Evolutionary conservation across 306 rosid species (phyloP).

Genomic region (Acacia crassicarpa): DNA sequence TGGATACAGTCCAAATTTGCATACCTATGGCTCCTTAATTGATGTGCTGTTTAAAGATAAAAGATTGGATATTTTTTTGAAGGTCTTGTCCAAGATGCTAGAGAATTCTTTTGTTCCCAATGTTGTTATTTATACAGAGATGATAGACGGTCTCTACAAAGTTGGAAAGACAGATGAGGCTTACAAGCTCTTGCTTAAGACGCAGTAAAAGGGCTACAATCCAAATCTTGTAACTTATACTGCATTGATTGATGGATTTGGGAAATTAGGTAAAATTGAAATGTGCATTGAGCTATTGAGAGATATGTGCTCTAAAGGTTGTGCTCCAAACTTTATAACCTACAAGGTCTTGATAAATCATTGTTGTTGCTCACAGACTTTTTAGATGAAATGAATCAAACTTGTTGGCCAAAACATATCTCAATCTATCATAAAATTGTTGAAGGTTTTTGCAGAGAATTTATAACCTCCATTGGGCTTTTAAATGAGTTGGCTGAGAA

Average conservation of each 20-base stretch:
- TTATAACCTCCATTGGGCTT: too few species aligned
- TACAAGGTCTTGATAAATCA: conserved; percentile 80
- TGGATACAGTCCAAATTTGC: conserved; percentile 70
- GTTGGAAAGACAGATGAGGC: conserved; percentile 79
- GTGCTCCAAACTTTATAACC: conserved; percentile 87
- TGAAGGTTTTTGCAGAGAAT: too few species aligned
- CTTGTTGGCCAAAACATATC: conserved; percentile 77
- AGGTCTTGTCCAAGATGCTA: conserved; percentile 72
- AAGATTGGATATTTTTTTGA: conserved; percentile 71
- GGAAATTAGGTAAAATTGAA: conserved; percentile 66
- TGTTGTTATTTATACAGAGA: conserved; percentile 85
- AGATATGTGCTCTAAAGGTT: conserved; percentile 78
- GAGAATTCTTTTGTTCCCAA: conserved; percentile 76
- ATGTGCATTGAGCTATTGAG: conserved; percentile 69
- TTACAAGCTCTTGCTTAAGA: conserved; percentile 76
- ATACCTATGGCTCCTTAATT: conserved; percentile 84
- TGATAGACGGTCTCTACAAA: conserved; percentile 87
- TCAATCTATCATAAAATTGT: conserved; percentile 63
- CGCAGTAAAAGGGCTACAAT: conserved; percentile 77
- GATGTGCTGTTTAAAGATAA: conserved; percentile 73
- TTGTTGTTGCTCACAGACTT: conserved; percentile 74
- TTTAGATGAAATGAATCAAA: conserved; percentile 83
- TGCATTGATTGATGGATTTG: conserved; percentile 86
- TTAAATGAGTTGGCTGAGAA: too few species aligned
- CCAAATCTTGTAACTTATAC: conserved; percentile 90